These are phyloP conservation scores for Stemphylium lycopersici DNA, from an alignment of 2,329 filamentous ascomycete genomes.

Conservation along the genomic window DNA sequence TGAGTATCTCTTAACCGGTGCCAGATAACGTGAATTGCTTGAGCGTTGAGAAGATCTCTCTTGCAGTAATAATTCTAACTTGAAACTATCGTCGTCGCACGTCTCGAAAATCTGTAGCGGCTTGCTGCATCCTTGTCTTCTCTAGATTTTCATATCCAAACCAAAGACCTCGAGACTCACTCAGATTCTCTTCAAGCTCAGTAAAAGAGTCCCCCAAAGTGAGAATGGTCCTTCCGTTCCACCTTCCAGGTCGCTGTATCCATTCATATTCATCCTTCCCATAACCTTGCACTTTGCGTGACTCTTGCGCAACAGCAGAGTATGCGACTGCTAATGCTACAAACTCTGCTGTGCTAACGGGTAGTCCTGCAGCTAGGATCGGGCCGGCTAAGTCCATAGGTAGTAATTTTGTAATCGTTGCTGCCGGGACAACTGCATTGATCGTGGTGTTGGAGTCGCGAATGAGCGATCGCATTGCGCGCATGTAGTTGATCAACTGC, in stretches of 20 bases:
- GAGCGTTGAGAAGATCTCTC: too few species aligned
- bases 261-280: constrained; percentile 37
- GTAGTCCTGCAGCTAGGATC: constrained; percentile 40
- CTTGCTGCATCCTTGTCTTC: constrained; percentile 40
- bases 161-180: constrained; percentile 31
- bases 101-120: constrained; percentile 33
- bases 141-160: constrained; percentile 40
- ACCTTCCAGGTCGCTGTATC: constrained; percentile 21
- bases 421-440: constrained; percentile 49
- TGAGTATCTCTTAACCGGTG: too few species aligned
- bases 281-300: constrained; percentile 43
- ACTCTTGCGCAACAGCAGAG: constrained; percentile 47
- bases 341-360: constrained; percentile 41
- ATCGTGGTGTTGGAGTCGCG: constrained; percentile 43
- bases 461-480: constrained; percentile 40
- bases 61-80: too few species aligned
- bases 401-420: constrained; percentile 43
- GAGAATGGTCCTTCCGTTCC: constrained; percentile 47
- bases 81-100: too few species aligned
- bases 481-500: constrained; percentile 16
- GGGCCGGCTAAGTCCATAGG: constrained; percentile 39
- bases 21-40: too few species aligned
- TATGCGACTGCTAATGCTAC: constrained; percentile 49
- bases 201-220: constrained; percentile 47
- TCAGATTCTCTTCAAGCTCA: constrained; percentile 43